A percentile compares a stretch with the other conserved stretches of the same genome.
phyloP scores from a whole-genome alignment of 257 asterid species.

The Leonotis leonurus region DNA sequence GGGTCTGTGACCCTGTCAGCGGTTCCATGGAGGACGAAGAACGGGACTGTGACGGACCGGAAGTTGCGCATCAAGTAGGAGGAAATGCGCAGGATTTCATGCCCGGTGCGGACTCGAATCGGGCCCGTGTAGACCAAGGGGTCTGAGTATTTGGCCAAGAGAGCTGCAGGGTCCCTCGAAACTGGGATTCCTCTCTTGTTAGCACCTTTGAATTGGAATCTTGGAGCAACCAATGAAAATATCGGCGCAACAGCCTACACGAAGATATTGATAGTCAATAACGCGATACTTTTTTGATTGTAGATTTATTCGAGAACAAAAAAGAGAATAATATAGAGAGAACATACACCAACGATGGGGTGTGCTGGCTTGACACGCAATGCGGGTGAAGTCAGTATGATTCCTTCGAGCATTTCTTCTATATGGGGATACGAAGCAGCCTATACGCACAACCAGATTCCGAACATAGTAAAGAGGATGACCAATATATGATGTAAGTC shows the following conservation, averaged over 20 bases:
- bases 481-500: not conserved
- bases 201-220: constrained; percentile 97
- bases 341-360: constrained; percentile 86
- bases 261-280: too few species aligned
- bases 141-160: constrained; percentile 89
- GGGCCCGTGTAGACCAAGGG: constrained; percentile 98
- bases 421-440: constrained; percentile 75
- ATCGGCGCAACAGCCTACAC: constrained; percentile 92
- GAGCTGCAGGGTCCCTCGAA: constrained; percentile 82
- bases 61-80: constrained; percentile 67
- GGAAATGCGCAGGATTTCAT: constrained; percentile 87
- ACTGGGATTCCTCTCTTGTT: constrained; percentile 96
- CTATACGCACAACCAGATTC: constrained; percentile 31
- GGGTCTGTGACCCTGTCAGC: constrained; percentile 98
- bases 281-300: too few species aligned
- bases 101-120: constrained; percentile 90
- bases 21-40: constrained; percentile 94
- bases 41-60: constrained; percentile 71
- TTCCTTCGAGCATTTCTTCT: constrained; percentile 82
- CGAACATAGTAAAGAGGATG: constrained; percentile 6
- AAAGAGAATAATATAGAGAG: too few species aligned
- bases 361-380: constrained; percentile 96
- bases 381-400: constrained; percentile 95
- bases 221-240: constrained; percentile 85
- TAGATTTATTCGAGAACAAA: too few species aligned